Conservation (phyloP, 495 filamentous ascomycete genomes). For the Trichocladium uniseriatum region DNA sequence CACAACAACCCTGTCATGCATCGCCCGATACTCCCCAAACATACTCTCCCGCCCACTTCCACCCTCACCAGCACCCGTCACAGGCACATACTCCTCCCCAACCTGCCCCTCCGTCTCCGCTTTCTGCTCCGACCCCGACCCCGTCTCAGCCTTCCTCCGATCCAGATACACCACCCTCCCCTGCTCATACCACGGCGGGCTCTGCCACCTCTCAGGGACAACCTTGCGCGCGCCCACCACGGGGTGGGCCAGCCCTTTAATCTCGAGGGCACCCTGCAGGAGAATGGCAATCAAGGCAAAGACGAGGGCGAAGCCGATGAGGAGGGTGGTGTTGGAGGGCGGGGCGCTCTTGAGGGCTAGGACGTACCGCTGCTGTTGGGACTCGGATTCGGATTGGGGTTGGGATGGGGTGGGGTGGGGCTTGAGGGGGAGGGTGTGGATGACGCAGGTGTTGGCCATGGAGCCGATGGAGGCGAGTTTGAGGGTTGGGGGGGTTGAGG, state of each 20-base stretch:
- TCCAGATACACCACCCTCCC: too few relatives aligned
- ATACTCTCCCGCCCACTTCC: background rate
- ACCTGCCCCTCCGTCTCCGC: too few relatives aligned
- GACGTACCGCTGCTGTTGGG: conserved; percentile 53
- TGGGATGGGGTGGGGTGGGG: conserved; percentile 33
- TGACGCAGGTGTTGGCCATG: conserved; percentile 74
- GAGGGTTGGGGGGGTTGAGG: conserved; percentile 41
- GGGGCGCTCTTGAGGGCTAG: conserved; percentile 49
- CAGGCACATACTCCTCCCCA: background rate
- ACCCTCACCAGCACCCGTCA: background rate
- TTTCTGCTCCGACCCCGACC: too few relatives aligned
- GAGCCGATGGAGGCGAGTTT: conserved; percentile 73
- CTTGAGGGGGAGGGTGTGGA: conserved; percentile 71
- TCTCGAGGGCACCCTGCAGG: conserved; percentile 57
- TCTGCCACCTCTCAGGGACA: conserved; percentile 22
- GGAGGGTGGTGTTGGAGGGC: conserved; percentile 37
- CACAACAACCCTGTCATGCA: conserved; percentile 7
- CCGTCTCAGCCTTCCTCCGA: too few relatives aligned
- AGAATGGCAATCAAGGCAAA: conserved; percentile 50
- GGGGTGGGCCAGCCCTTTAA: conserved; percentile 52
- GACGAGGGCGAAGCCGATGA: conserved; percentile 42
- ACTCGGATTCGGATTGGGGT: conserved; percentile 33
- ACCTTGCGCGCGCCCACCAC: conserved; percentile 36
- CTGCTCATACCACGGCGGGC: too few relatives aligned
- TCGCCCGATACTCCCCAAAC: background rate